These are phyloP conservation scores for Phaeolepiota aurea DNA, from an alignment of 768 basidiomycete genomes.

Conservation along the genomic window DNA sequence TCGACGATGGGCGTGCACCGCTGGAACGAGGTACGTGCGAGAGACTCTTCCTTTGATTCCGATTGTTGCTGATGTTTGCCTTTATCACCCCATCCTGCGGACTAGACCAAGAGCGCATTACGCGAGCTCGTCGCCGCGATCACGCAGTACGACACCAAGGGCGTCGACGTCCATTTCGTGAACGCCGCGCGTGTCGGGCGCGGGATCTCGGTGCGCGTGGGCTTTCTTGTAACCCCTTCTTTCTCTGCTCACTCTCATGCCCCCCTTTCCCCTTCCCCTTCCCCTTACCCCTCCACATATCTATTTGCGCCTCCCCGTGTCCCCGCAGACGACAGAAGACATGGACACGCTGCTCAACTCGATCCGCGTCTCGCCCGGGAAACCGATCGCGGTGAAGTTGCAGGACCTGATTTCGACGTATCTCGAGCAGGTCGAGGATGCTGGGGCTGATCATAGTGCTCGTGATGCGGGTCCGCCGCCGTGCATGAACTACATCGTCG, in stretches of 20 bases:
- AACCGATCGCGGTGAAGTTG: neutral
- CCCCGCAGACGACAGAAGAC: neutral
- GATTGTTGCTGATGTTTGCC: neutral
- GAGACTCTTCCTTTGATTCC: too few species aligned
- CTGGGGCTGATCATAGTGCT: neutral
- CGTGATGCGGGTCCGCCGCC: conserved; percentile 25
- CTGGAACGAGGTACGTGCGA: conserved; percentile 34
- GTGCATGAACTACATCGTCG: conserved; percentile 45
- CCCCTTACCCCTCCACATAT: too few species aligned
- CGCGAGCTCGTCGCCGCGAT: conserved; percentile 34
- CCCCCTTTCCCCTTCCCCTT: too few species aligned
- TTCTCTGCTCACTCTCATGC: neutral
- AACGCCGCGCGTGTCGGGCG: conserved; percentile 20
- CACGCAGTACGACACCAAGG: conserved; percentile 36
- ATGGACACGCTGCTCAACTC: neutral
- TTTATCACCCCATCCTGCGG: neutral
- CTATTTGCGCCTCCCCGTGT: too few species aligned
- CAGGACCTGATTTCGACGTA: neutral
- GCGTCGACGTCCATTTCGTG: conserved; percentile 50
- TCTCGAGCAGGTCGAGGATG: neutral
- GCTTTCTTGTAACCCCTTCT: too few species aligned
- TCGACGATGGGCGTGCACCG: conserved; percentile 36
- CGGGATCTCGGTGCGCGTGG: neutral
- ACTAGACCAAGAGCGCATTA: conserved; percentile 31
- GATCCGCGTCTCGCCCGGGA: neutral